Percentiles rank a stretch among this genome's conserved stretches.
phyloP scores from a whole-genome alignment of 139 green algal genomes.

The Micractinium sp. region DNA sequence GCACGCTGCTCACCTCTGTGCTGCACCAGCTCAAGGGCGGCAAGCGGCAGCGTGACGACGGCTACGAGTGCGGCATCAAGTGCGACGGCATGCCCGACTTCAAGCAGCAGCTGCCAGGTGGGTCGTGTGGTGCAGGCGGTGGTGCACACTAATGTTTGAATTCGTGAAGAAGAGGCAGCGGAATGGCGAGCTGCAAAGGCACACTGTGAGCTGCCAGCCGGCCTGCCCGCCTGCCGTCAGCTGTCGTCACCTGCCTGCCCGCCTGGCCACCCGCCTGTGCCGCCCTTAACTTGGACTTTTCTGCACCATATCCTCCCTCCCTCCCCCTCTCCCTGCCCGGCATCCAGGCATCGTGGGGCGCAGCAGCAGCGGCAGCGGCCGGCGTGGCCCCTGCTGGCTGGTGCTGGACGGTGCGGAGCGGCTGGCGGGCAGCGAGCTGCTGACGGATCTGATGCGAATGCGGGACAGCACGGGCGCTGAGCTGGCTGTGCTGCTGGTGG shows the following conservation, averaged over 20 bases:
- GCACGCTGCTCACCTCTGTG: slow-evolving; percentile 37
- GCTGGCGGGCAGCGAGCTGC: slow-evolving; percentile 37
- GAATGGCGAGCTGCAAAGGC: neutral
- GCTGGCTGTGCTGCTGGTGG: slow-evolving; percentile 49
- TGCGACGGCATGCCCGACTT: slow-evolving; percentile 52
- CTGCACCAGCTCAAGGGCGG: slow-evolving; percentile 55
- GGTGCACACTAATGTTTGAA: no score
- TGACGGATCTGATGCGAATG: slow-evolving; percentile 40
- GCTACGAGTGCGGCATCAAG: slow-evolving; percentile 26
- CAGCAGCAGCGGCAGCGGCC: neutral
- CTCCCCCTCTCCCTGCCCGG: neutral
- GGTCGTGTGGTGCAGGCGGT: neutral
- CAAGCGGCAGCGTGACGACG: slow-evolving; percentile 37
- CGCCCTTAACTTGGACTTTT: no score
- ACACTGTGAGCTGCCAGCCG: neutral
- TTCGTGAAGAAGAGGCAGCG: neutral
- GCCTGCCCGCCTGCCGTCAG: neutral
- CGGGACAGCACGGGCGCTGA: slow-evolving; percentile 24
- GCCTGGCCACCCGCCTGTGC: neutral
- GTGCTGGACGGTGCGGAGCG: slow-evolving; percentile 50
- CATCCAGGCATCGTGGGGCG: neutral
- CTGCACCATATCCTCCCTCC: neutral
- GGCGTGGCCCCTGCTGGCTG: slow-evolving; percentile 4
- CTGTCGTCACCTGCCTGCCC: neutral
- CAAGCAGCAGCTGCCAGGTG: slow-evolving; percentile 34